A percentile compares a stretch with the other conserved stretches of the same genome.
phyloP scores from a whole-genome alignment of 1,284 basidiomycete genomes.

The Coniferiporia sulphurascens region DNA sequence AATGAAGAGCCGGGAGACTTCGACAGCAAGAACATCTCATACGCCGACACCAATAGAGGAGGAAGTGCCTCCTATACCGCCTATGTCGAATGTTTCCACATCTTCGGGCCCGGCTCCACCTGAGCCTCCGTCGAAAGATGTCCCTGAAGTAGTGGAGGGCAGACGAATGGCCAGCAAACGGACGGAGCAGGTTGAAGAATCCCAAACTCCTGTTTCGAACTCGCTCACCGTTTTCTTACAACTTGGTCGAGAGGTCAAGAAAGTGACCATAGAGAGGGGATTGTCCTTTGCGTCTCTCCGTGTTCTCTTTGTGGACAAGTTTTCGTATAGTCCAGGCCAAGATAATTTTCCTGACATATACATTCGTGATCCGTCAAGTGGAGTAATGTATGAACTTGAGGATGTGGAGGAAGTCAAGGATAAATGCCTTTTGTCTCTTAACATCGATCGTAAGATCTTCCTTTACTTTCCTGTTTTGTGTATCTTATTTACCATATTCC shows the following conservation, averaged over 20 bases:
- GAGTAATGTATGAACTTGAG: conserved; percentile 94
- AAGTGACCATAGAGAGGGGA: conserved; percentile 68
- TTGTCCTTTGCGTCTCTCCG: conserved; percentile 71
- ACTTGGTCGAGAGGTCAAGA: conserved; percentile 90
- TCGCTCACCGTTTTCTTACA: conserved; percentile 81
- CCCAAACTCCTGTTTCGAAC: conserved; percentile 28
- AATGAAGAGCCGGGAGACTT: conserved; percentile 25
- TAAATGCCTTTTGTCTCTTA: conserved; percentile 83
- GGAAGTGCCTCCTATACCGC: conserved; percentile 40
- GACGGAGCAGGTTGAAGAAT: conserved; percentile 12
- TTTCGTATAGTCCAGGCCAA: conserved; percentile 88
- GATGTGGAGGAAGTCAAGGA: conserved; percentile 92
- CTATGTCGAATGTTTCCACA: conserved; percentile 28
- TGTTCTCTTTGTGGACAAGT: conserved; percentile 92
- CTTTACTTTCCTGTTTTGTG: conserved; percentile 4
- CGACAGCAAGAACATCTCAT: conserved; percentile 28
- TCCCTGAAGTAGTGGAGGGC: conserved; percentile 14
- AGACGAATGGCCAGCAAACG: neutral
- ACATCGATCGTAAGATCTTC: conserved; percentile 85
- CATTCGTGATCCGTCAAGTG: conserved; percentile 85
- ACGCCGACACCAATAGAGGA: conserved; percentile 33
- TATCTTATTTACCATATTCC: conserved; percentile 7
- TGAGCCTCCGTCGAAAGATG: conserved; percentile 26
- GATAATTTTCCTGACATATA: conserved; percentile 97
- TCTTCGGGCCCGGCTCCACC: conserved; percentile 29